These are phyloP conservation scores for Pyrus communis DNA, from an alignment of 306 rosid genomes.

Conservation along the genomic window DNA sequence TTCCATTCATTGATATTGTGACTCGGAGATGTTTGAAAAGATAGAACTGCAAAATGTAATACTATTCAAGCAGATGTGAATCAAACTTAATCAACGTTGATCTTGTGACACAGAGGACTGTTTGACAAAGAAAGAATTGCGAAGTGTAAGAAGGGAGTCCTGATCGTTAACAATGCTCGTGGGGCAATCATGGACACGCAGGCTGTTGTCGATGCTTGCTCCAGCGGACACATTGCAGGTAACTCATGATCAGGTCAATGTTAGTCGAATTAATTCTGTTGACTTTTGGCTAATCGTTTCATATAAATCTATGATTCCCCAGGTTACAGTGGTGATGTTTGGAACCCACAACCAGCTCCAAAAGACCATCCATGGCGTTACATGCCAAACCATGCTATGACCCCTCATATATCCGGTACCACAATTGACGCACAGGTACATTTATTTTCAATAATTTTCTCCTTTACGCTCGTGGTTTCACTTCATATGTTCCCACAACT, in stretches of 20 bases:
- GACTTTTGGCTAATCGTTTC: not conserved
- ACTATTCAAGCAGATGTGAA: not conserved
- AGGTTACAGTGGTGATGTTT: conserved; percentile 97
- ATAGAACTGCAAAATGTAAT: not conserved
- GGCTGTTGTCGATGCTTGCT: conserved; percentile 80
- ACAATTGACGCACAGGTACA: conserved; percentile 94
- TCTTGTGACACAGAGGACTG: conserved; percentile 54
- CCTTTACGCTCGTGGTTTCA: not conserved
- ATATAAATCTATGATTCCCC: conserved; percentile 5
- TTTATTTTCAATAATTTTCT: not conserved
- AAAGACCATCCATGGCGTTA: conserved; percentile 99
- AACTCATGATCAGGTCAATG: conserved; percentile 10
- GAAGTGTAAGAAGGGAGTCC: conserved; percentile 81
- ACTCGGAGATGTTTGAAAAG: not conserved
- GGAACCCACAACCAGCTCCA: conserved; percentile 96
- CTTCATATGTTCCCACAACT: conserved; percentile 4
- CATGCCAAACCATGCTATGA: conserved; percentile 99
- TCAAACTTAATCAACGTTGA: conserved; percentile 6
- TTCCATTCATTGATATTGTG: not conserved
- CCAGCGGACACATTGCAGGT: conserved; percentile 90
- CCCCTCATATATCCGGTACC: conserved; percentile 94
- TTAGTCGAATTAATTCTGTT: not conserved
- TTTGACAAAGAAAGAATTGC: conserved; percentile 69
- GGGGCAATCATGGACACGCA: conserved; percentile 92
- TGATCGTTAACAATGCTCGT: conserved; percentile 85